Evolutionary conservation across 805 yeast genomes (phyloP).

Genomic region (Ogataea degrootiae): DNA sequence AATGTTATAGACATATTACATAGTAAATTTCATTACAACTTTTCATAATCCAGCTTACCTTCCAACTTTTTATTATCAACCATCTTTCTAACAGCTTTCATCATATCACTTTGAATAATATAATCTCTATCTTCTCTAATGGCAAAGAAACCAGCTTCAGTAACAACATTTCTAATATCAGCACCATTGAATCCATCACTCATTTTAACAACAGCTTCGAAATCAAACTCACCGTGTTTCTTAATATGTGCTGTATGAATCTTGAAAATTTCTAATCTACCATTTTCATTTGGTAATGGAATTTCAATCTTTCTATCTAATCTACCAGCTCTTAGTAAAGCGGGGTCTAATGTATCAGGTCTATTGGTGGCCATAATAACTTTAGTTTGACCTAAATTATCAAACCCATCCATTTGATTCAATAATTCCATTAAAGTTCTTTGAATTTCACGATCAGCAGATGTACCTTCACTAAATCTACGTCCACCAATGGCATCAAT

Average conservation of each 20-base stretch:
- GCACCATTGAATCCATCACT: conserved; percentile 99
- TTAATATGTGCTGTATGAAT: conserved; percentile 83
- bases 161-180: conserved; percentile 90
- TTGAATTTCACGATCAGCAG: conserved; percentile 98
- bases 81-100: conserved; percentile 98
- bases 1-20: not conserved
- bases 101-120: conserved; percentile 85
- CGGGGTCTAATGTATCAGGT: conserved; percentile 98
- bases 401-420: conserved; percentile 98
- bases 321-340: conserved; percentile 94
- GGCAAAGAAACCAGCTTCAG: conserved; percentile 99
- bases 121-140: conserved; percentile 97
- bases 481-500: conserved; percentile 99
- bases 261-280: conserved; percentile 89
- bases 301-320: conserved; percentile 95
- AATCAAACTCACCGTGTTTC: conserved; percentile 93
- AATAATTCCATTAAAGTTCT: conserved; percentile 95
- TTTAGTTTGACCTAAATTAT: conserved; percentile 92
- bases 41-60: conserved; percentile 93
- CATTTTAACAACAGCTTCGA: conserved; percentile 96
- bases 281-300: conserved; percentile 92
- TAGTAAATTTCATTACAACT: conserved; percentile 45
- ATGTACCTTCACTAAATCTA: conserved; percentile 95
- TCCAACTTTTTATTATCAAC: conserved; percentile 95
- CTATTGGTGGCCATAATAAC: conserved; percentile 99